Evolutionary conservation across 176 grass and related monocot genomes (phyloP).

Genomic region (Eragrostis nindensis): DNA sequence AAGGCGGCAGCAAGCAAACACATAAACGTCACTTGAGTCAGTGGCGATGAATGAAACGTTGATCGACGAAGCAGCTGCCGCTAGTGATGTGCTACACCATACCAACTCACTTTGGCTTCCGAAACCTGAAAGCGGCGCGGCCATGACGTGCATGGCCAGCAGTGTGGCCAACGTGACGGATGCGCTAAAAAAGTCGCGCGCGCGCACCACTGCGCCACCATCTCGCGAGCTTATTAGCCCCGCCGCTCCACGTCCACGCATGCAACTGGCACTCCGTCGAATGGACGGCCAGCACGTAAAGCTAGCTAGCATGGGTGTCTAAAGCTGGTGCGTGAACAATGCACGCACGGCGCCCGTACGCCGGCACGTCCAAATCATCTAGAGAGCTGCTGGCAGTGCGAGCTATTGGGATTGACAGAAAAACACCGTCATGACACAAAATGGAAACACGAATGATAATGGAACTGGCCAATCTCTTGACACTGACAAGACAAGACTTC

Average conservation of each 20-base stretch:
- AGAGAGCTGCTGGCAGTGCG: not conserved
- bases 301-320: not conserved
- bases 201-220: conserved; percentile 10
- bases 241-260: not conserved
- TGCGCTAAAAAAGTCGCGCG: not conserved
- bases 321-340: conserved; percentile 23
- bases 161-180: conserved; percentile 23
- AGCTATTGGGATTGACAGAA: not conserved
- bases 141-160: not conserved
- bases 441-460: not conserved
- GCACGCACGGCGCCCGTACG: conserved; percentile 4
- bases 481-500: not conserved
- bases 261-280: not conserved
- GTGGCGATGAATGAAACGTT: not conserved
- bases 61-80: no score
- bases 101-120: not conserved
- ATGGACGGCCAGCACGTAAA: conserved; percentile 43
- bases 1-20: no score
- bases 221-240: not conserved
- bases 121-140: not conserved
- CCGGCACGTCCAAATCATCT: conserved; percentile 46
- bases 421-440: not conserved
- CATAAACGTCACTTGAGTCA: no score
- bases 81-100: not conserved
- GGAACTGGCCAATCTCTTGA: not conserved